These are phyloP conservation scores for Calonectria pauciramosa DNA, from an alignment of 2,329 filamentous ascomycete species.

Conservation along the genomic window DNA sequence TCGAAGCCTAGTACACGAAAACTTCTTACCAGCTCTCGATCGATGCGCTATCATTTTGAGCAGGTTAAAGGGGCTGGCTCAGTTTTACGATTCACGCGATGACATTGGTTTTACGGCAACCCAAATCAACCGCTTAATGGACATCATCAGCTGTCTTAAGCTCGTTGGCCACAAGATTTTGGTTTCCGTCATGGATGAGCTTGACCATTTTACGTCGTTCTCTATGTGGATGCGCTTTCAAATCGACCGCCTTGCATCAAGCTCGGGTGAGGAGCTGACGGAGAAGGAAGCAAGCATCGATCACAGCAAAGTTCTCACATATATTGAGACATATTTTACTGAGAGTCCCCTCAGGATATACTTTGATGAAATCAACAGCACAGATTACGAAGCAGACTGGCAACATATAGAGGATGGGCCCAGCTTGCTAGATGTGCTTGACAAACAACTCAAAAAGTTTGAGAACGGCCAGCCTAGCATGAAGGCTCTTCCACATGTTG, in stretches of 20 bases:
- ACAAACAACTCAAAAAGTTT: conserved; percentile 62
- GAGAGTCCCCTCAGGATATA: conserved; percentile 75
- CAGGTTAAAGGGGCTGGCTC: conserved; percentile 85
- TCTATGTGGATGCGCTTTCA: conserved; percentile 87
- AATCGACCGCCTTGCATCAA: conserved; percentile 81
- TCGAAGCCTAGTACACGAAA: conserved; percentile 84
- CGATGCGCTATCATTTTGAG: conserved; percentile 85
- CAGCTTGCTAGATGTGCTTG: conserved; percentile 63
- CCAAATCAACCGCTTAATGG: conserved; percentile 75
- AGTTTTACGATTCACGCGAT: conserved; percentile 78
- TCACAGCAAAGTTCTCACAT: conserved; percentile 78
- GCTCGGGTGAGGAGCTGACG: conserved; percentile 76
- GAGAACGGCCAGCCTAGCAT: conserved; percentile 61
- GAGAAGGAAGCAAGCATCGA: conserved; percentile 86
- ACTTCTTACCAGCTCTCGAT: conserved; percentile 89
- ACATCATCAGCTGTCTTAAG: conserved; percentile 81
- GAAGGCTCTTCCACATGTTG: conserved; percentile 71
- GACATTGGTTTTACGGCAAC: conserved; percentile 75
- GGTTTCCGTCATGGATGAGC: conserved; percentile 79
- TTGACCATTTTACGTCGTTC: conserved; percentile 82
- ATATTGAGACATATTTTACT: conserved; percentile 80
- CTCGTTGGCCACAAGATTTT: conserved; percentile 82
- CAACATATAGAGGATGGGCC: conserved; percentile 58
- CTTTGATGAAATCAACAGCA: conserved; percentile 64
- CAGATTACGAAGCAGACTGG: conserved; percentile 65